Evolutionary conservation across 805 yeast genomes (phyloP), one percentile per base, ranked within the genome.

Genomic region (Metschnikowia baotianmanensis): DNA sequence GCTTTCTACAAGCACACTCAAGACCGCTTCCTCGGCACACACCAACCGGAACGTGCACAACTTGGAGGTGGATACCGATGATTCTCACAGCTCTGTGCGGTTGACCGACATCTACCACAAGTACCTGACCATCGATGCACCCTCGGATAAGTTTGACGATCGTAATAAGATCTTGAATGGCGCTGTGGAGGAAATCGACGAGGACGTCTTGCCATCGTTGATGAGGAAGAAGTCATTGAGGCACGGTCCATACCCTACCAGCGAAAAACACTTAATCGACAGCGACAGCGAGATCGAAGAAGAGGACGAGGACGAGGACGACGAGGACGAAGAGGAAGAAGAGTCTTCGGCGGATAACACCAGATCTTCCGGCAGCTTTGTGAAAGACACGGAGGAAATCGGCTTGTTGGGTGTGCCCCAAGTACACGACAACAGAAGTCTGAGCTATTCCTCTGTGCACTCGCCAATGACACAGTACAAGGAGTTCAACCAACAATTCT

Each of bases 21-120:
- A 10, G 36, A 26, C 9, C 15, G 39, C 30, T 15, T 27, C n/a
- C 21, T 34, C 37, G 10, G 13, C 22, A 11, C 30, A 7, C 13
- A 36, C 8, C 27, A 46, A 43, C 27, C 55, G 56, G 24, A 47
- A 46, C 45, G 53, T 52, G 31, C 69, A 65, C 52, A 57, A 58
- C 36, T 64, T 71, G 11, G 58, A 63, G 16, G 26, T 46, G 21
- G 12, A 19, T 7, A 11, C 33, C 22, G 17, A 21, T 21, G 45
- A 36, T 10, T 48, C 50, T 15, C 71, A 65, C 49, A 53, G 53
- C 35, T 65, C 70, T 1, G 57, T 67, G n/a, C 70, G 66, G 50
- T 56, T 69, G 42, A 65, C 63, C 1, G 74, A 69, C 37, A 69
- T 69, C 20, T 69, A 69, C 48, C 72, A 67, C 31, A 69, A 69